Evolutionary conservation across 176 grass and related monocot genomes (phyloP).

Genomic region (Elaeis guineensis): DNA sequence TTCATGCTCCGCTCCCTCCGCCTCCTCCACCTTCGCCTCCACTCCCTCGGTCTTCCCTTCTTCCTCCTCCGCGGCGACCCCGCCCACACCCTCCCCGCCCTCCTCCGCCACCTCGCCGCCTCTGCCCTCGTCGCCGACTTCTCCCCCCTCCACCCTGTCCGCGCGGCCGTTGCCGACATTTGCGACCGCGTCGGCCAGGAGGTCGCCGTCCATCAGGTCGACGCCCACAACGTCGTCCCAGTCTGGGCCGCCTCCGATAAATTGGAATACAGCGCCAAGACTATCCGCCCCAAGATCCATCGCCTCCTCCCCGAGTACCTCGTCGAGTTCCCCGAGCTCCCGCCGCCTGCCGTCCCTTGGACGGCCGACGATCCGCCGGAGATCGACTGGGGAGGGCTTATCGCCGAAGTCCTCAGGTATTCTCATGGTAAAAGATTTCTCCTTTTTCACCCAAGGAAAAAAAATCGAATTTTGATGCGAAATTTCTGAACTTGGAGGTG

Average conservation of each 20-base stretch:
- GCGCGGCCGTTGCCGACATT: constrained; percentile 50
- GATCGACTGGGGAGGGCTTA: constrained; percentile 51
- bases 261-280: constrained; percentile 73
- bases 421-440: no score
- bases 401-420: constrained; percentile 50
- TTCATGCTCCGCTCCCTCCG: constrained; percentile 62
- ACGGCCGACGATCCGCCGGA: constrained; percentile 30
- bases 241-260: constrained; percentile 65
- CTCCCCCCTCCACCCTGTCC: constrained; percentile 62
- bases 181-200: constrained; percentile 52
- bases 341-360: constrained; percentile 25
- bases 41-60: constrained; percentile 40
- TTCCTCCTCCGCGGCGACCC: constrained; percentile 54
- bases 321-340: constrained; percentile 56
- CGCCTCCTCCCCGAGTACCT: constrained; percentile 61
- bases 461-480: neutral
- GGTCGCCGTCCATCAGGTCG: constrained; percentile 64
- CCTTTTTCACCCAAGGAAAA: no score
- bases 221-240: constrained; percentile 84
- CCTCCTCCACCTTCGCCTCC: constrained; percentile 23
- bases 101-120: constrained; percentile 51
- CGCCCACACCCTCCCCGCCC: constrained; percentile 28
- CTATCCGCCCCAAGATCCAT: constrained; percentile 58
- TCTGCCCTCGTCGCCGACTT: constrained; percentile 70
- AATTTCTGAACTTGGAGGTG: neutral